These are phyloP conservation scores for Ceratopteris richardii DNA, from an alignment of 75 land plant genomes.

Conservation along the genomic window DNA sequence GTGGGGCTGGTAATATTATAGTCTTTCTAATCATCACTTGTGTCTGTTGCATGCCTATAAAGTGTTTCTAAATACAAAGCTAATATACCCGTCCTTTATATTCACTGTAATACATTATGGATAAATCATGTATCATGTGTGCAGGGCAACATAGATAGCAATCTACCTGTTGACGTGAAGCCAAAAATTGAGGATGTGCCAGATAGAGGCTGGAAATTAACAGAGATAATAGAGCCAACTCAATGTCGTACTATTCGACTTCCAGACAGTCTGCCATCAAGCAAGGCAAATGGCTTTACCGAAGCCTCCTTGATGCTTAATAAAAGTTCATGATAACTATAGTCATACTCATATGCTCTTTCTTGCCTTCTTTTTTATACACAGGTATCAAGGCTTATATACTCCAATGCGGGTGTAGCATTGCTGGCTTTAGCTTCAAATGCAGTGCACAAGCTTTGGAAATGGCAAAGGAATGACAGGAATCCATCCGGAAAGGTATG, in stretches of 20 bases:
- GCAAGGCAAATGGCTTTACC: conserved; percentile 29
- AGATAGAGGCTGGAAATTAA: conserved; percentile 14
- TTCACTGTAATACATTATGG: too few relatives aligned
- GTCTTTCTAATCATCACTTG: background rate
- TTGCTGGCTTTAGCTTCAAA: conserved; percentile 22
- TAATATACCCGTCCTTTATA: too few relatives aligned
- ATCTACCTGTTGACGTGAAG: background rate
- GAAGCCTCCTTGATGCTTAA: background rate
- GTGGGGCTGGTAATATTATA: background rate
- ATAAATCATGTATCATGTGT: background rate
- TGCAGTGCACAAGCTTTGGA: conserved; percentile 26
- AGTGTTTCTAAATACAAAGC: background rate
- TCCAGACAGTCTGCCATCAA: conserved; percentile 17
- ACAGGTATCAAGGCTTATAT: conserved; percentile 24
- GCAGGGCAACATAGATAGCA: background rate
- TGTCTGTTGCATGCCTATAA: background rate
- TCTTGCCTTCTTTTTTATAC: background rate
- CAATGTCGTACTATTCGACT: conserved; percentile 24
- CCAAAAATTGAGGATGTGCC: conserved; percentile 11
- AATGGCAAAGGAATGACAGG: conserved; percentile 20
- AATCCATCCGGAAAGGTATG: conserved; percentile 19
- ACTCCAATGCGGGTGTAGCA: conserved; percentile 23
- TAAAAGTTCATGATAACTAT: too few relatives aligned
- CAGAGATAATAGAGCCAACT: conserved; percentile 17
- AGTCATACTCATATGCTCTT: too few relatives aligned